Evolutionary conservation across 129 eudicot species (phyloP).

Genomic region (Flaveria bidentis): DNA sequence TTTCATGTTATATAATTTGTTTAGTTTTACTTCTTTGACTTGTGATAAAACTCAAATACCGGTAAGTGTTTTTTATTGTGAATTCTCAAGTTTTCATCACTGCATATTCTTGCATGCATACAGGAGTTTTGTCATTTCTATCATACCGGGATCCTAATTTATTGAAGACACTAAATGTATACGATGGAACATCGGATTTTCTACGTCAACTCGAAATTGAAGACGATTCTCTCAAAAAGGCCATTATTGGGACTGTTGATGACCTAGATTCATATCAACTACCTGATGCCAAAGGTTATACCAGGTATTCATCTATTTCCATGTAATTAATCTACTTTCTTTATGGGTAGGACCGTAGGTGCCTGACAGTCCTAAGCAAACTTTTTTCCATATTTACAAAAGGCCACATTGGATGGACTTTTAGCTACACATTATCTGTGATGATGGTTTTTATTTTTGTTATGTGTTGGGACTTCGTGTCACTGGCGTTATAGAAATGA

Average conservation of each 20-base stretch:
- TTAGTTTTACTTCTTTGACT: constrained; percentile 11
- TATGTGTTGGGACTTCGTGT: not conserved
- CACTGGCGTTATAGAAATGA: not conserved
- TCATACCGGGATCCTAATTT: constrained; percentile 87
- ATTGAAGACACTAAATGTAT: constrained; percentile 82
- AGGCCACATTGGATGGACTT: not conserved
- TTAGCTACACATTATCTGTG: not conserved
- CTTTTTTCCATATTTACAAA: no score
- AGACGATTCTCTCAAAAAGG: constrained; percentile 72
- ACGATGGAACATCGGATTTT: constrained; percentile 70
- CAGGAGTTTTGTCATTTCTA: constrained; percentile 73
- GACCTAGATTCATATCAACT: constrained; percentile 82
- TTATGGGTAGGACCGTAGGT: no score
- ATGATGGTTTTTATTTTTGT: not conserved
- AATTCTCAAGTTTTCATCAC: not conserved
- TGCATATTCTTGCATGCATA: constrained; percentile 6
- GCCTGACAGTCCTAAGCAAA: no score
- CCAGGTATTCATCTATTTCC: constrained; percentile 50
- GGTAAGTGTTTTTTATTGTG: not conserved
- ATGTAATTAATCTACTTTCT: not conserved
- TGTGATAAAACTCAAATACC: not conserved
- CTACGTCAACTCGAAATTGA: constrained; percentile 69
- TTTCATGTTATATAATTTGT: not conserved
- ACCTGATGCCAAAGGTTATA: constrained; percentile 85
- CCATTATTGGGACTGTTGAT: constrained; percentile 79